A percentile compares a stretch with the other conserved stretches of the same genome.
phyloP scores from a whole-genome alignment of 371 early-diverging fungal genomes.

The Capillidium rhysosporum region DNA sequence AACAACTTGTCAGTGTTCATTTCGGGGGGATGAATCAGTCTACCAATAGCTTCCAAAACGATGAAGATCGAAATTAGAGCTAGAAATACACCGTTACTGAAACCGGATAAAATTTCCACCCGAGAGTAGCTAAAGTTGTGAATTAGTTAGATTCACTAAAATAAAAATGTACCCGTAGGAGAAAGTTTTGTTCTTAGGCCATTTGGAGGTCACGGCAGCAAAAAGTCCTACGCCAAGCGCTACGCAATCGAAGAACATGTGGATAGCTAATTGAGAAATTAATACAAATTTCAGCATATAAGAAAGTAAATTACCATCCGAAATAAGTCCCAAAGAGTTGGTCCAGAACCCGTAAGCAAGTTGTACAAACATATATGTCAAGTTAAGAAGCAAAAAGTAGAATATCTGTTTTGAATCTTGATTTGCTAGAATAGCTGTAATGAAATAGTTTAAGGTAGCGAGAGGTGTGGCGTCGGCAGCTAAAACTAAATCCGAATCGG shows the following conservation, averaged over 20 bases:
- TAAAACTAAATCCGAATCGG: too few species aligned
- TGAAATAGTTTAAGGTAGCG: constrained; percentile 5
- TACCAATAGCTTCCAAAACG: constrained; percentile 70
- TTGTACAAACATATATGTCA: constrained; percentile 87
- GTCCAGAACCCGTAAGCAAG: constrained; percentile 77
- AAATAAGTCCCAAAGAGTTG: constrained; percentile 79
- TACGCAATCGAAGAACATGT: constrained; percentile 94
- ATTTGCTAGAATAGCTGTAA: constrained; percentile 34
- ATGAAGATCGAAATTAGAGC: constrained; percentile 74
- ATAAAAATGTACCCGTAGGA: constrained; percentile 41
- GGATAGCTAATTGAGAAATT: constrained; percentile 37
- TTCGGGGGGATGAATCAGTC: constrained; percentile 65
- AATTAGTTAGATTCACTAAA: neutral
- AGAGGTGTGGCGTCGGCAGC: too few species aligned
- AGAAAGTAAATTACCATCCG: constrained; percentile 46
- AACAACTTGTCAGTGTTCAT: constrained; percentile 70
- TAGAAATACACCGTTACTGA: constrained; percentile 76
- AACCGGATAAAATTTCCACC: constrained; percentile 80
- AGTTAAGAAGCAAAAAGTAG: constrained; percentile 73
- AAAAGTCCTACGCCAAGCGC: constrained; percentile 70
- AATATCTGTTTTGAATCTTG: constrained; percentile 75
- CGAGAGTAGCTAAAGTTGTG: constrained; percentile 43
- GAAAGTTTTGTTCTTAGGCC: constrained; percentile 57
- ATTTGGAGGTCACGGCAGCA: constrained; percentile 77
- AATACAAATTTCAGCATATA: neutral